Evolutionary conservation across 208 protist species (phyloP), one percentile per base, ranked within the genome.

Genomic region (Acanthamoeba lugdunensis): DNA sequence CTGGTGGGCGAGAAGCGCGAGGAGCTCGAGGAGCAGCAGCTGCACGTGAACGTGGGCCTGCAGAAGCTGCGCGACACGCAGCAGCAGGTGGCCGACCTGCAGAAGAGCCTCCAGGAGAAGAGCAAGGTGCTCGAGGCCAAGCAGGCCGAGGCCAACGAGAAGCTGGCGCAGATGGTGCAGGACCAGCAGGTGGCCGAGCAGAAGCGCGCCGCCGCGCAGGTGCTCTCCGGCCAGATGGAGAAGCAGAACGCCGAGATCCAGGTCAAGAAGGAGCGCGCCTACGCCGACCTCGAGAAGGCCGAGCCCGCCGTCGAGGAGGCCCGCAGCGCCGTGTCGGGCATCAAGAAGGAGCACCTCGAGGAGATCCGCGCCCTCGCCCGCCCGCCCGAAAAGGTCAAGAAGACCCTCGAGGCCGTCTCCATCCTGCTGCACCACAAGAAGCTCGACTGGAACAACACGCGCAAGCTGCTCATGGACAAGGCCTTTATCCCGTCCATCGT

Each of bases 351-450:
- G 94, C 98, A 99, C 94, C 96, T 99, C 41, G 98, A 98, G 37
- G 99, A 99, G 97, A 98, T 99, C n/a, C 97, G 98, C 67, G 96
- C 97, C 37, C 98, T 99, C 89, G 97, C 96, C n/a, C 99, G 97
- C 48, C 99, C 99, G 73, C 98, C 98, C 33, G 96, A 95, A 54
- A 97, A 97, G 95, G 98, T 99, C 63, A 98, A 99, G 96, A 96
- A 93, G 79, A 84, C 94, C 28, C 79, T 98, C 21, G 95, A 97
- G 89, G 81, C 95, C 45, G 95, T 97, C 23, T 88, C 95, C 48
- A 85, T 95, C 25, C 63, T 98, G 77, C 61, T 97, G 16, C 91
- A 94, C 45, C 90, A 89, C 75, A 73, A 93, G 67, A 81, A 91
- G 85, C 65, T 77, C 28, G 75, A 95, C 52, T 94, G 92, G 92